Evolutionary conservation across 148 eudicot genomes (phyloP), one percentile per base, ranked within the genome.

Genomic region (Fallopia convolvulus): DNA sequence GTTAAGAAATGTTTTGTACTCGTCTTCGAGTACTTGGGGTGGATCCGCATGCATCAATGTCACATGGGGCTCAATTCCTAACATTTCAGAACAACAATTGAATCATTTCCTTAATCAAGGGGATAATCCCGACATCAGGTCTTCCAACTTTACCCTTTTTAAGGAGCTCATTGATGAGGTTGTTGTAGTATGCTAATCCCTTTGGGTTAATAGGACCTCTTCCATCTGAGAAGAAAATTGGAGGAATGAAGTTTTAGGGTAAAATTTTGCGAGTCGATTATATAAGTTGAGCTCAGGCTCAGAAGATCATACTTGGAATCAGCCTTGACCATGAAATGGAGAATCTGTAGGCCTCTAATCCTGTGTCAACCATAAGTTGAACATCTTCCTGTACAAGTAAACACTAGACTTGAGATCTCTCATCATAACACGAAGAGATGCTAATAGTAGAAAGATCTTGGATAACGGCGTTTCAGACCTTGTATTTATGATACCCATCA

Each of bases 61-160:
- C 70, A 87, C 90, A 83, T 93, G 93, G 50, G 95, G 93, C 79
- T 91, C 79, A 70, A 93, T 91, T 74, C 93, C 93, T 93, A 81
- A 76, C 13, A 15, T 39, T 71, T 39, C 8, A 71, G 47, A 44
- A 44, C 47, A 44, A 44, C 8, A 8, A 44, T 44, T 44, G 47
- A 44, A 44, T 44, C 47, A 44, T 44, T 0, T 44, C 44, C 44
- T 41, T 26, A 26, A 26, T 41, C 3, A 4, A 41, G 44, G 8
- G 7, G 8, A 41, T 44, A 44, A 7, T 6, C 41, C 41, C 0
- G 32, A 65, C 3, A 33, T 0, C 2, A 8, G 6, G 48, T 15
- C 18, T n/a, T 26, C 17, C 1, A 44, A 6, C 44, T 70, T 77
- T 44, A 83, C 86, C 86, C n/a, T 84, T 74, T 41, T 72, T 63